Evolutionary conservation across 2,329 filamentous ascomycete genomes (phyloP), one percentile per base, ranked within the genome.

Genomic region (Aspergillus quadricinctus): DNA sequence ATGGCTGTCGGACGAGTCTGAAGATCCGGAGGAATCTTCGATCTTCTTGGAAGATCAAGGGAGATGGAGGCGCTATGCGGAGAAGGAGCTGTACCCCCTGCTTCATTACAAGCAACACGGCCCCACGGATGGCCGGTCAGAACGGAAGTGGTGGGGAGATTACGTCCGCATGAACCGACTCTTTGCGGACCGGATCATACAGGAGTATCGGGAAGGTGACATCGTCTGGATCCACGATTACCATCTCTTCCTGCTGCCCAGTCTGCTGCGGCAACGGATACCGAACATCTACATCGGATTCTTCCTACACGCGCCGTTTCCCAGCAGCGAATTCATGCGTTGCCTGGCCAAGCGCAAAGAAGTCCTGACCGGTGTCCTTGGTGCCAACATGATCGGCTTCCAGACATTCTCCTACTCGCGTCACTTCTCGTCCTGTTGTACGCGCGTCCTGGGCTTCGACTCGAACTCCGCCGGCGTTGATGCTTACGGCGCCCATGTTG

Each of bases 101-200:
- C 92, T 97, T 71, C 93, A 97, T 75, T 97, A 97, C 81, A 96
- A 96, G 77, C 90, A 94, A 69, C 90, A 96, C 69, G 90, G 92
- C 71, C 91, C 93, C 1, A 90, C 87, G 11, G 90, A 97, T 71
- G 92, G 92, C 37, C 86, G 89, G 63, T 85, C 86, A 19, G 90
- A 94, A 70, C 86, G 90, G 53, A 81, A 88, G 45, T 87, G 92
- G 66, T 97, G 93, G 92, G 86, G 88, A 27, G 92, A 97, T 75
- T 97, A 96, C 76, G 89, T 92, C 72, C 87, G 88, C 53, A 88
- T 97, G 84, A 97, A 97, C 77, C 88, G 91, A 69, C 87, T 91
- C 61, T 97, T 97, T 66, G 92, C 93, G 59, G 88, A 96, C 72
- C 86, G 87, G 60, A 96, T 97, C 65, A 81, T 94, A 58, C 87